A percentile compares a stretch with the other conserved stretches of the same genome.
Conservation (phyloP, 2,329 filamentous ascomycete genomes). For the Gaeumannomyces tritici region DNA sequence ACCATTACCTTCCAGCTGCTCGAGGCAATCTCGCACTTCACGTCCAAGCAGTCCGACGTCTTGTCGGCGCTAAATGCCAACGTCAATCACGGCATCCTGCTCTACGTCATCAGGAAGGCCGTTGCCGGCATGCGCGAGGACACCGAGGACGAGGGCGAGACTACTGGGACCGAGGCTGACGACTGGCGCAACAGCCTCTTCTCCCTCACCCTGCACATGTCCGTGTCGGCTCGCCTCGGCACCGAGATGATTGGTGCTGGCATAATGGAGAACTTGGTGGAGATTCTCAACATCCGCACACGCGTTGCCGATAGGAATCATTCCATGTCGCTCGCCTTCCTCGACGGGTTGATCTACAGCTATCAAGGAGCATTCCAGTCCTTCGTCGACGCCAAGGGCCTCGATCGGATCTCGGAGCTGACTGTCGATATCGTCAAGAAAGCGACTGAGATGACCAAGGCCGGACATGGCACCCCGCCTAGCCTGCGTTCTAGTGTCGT, state of each 20-base stretch:
- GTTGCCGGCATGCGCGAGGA: slow-evolving; percentile 62
- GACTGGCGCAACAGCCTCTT: slow-evolving; percentile 89
- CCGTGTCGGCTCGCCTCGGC: slow-evolving; percentile 63
- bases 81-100: slow-evolving; percentile 89
- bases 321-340: slow-evolving; percentile 73
- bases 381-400: slow-evolving; percentile 71
- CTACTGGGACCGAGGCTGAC: slow-evolving; percentile 58
- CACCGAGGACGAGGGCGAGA: slow-evolving; percentile 39
- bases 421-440: slow-evolving; percentile 69
- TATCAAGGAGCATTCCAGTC: slow-evolving; percentile 77
- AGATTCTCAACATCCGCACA: slow-evolving; percentile 77
- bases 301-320: slow-evolving; percentile 74
- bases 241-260: slow-evolving; percentile 82
- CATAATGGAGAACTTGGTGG: slow-evolving; percentile 80
- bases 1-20: slow-evolving; percentile 72
- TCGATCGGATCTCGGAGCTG: slow-evolving; percentile 84
- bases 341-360: slow-evolving; percentile 80
- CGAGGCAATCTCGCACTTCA: slow-evolving; percentile 76
- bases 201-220: slow-evolving; percentile 74
- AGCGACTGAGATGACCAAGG: slow-evolving; percentile 55
- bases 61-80: slow-evolving; percentile 87
- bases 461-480: slow-evolving; percentile 61
- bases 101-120: slow-evolving; percentile 86
- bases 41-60: slow-evolving; percentile 69
- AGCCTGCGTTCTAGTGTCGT: slow-evolving; percentile 68